A percentile compares a stretch with the other conserved stretches of the same genome.
Evolutionary conservation across 768 basidiomycete genomes (phyloP).

Genomic region (Calocera cornea): DNA sequence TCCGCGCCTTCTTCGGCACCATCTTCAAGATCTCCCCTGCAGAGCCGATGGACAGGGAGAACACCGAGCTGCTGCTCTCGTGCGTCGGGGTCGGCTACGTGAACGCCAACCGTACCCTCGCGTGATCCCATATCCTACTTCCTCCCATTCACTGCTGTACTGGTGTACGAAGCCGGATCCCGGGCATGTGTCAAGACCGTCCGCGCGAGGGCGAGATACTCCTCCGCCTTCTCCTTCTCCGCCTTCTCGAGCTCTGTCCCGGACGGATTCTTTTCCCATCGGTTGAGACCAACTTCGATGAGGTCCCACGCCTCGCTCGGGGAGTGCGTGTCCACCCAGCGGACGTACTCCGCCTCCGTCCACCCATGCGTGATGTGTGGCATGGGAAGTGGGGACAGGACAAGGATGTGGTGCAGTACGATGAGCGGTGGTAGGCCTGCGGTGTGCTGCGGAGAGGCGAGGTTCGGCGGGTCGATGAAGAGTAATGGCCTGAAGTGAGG

Average conservation of each 20-base stretch:
- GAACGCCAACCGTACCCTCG: slow-evolving; percentile 70
- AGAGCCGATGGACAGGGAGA: slow-evolving; percentile 35
- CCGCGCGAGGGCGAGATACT: slow-evolving; percentile 56
- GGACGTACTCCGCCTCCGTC: slow-evolving; percentile 91
- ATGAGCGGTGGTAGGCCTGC: slow-evolving; percentile 71
- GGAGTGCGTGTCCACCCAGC: slow-evolving; percentile 87
- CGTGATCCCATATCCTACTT: slow-evolving; percentile 24
- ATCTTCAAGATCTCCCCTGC: slow-evolving; percentile 78
- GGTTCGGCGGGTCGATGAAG: slow-evolving; percentile 66
- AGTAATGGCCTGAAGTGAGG: slow-evolving; percentile 51
- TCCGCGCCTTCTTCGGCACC: slow-evolving; percentile 71
- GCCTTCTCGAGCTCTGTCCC: slow-evolving; percentile 38
- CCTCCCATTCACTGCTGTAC: not conserved
- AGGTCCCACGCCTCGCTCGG: slow-evolving; percentile 68
- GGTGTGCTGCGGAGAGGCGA: slow-evolving; percentile 55
- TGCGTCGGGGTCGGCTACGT: slow-evolving; percentile 88
- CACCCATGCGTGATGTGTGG: slow-evolving; percentile 85
- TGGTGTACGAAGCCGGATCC: slow-evolving; percentile 1
- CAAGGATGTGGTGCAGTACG: slow-evolving; percentile 82
- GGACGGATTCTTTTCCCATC: slow-evolving; percentile 45
- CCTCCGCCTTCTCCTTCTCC: slow-evolving; percentile 39
- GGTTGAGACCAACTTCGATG: slow-evolving; percentile 60
- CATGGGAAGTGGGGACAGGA: slow-evolving; percentile 57
- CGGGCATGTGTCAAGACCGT: slow-evolving; percentile 43
- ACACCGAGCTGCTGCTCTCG: slow-evolving; percentile 59